Conservation (phyloP, 2,329 filamentous ascomycete genomes). For the Arthroderma uncinatum region DNA sequence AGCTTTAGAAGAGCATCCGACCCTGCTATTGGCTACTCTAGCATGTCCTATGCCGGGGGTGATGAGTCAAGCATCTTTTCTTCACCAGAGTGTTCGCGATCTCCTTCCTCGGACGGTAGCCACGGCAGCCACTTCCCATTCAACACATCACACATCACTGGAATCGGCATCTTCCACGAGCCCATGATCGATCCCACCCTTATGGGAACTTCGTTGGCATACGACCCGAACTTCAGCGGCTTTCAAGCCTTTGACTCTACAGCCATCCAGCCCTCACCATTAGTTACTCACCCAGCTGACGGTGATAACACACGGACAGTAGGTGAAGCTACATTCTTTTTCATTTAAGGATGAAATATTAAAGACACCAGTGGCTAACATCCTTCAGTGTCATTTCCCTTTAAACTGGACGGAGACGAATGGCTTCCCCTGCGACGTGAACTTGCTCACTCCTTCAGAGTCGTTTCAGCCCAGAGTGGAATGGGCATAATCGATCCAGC, state of each 20-base stretch:
- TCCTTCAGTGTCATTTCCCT: conserved; percentile 26
- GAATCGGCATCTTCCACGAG: conserved; percentile 28
- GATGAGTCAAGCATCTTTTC: conserved; percentile 36
- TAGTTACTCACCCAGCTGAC: conserved; percentile 27
- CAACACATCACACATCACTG: conserved; percentile 20
- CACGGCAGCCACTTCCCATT: conserved; percentile 25
- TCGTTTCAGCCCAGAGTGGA: conserved; percentile 24
- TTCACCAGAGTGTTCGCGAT: conserved; percentile 35
- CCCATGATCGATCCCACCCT: conserved; percentile 19
- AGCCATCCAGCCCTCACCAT: conserved; percentile 21
- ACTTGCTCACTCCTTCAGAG: conserved; percentile 25
- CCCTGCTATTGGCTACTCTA: conserved; percentile 22
- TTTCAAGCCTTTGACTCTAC: conserved; percentile 26
- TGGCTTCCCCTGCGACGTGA: conserved; percentile 30
- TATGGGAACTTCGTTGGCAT: neutral
- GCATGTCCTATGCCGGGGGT: conserved; percentile 27
- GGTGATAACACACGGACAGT: conserved; percentile 30
- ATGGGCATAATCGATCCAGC: conserved; percentile 28
- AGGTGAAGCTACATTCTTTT: conserved; percentile 30
- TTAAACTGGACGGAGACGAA: conserved; percentile 31
- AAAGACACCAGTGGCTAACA: conserved; percentile 15
- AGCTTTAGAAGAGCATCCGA: conserved; percentile 27
- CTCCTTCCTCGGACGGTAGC: conserved; percentile 30
- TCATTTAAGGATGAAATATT: conserved; percentile 23
- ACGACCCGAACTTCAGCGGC: conserved; percentile 16